A percentile compares a stretch with the other conserved stretches of the same genome.
Evolutionary conservation across 768 basidiomycete genomes (phyloP).

Genomic region (Tricholomella constricta): DNA sequence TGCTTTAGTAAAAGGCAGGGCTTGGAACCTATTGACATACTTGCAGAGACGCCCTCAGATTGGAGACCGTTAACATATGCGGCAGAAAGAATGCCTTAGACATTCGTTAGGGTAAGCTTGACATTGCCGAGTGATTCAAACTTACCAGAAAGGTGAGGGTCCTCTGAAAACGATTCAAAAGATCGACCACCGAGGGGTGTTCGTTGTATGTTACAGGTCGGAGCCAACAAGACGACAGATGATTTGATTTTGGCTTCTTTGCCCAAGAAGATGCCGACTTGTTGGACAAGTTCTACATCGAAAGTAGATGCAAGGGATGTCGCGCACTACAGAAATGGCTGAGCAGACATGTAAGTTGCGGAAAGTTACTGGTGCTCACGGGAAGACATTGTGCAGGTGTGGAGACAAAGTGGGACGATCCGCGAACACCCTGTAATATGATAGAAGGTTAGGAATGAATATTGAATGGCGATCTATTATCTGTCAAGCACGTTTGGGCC

Average conservation of each 20-base stretch:
- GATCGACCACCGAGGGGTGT: constrained; percentile 59
- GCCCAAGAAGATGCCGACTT: constrained; percentile 61
- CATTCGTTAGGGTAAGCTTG: background rate
- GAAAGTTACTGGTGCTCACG: constrained; percentile 32
- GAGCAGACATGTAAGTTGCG: background rate
- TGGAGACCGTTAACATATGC: constrained; percentile 74
- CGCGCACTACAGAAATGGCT: constrained; percentile 43
- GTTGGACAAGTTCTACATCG: constrained; percentile 55
- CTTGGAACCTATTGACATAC: constrained; percentile 24
- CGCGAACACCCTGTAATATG: constrained; percentile 67
- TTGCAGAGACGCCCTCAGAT: constrained; percentile 62
- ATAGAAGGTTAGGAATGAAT: constrained; percentile 1
- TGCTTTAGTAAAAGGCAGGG: background rate
- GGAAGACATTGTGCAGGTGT: constrained; percentile 69
- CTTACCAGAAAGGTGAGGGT: constrained; percentile 64
- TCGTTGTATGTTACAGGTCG: constrained; percentile 77
- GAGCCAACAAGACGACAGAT: constrained; percentile 64
- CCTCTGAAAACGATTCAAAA: constrained; percentile 76
- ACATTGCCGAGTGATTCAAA: background rate
- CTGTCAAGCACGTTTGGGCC: constrained; percentile 57
- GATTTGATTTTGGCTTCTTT: constrained; percentile 68
- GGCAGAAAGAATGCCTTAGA: constrained; percentile 56
- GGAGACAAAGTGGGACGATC: constrained; percentile 64
- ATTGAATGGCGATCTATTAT: background rate
- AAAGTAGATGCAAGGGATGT: constrained; percentile 75